phyloP scores from a whole-genome alignment of 164 flowering plant species.

The Hamamelis virginiana region DNA sequence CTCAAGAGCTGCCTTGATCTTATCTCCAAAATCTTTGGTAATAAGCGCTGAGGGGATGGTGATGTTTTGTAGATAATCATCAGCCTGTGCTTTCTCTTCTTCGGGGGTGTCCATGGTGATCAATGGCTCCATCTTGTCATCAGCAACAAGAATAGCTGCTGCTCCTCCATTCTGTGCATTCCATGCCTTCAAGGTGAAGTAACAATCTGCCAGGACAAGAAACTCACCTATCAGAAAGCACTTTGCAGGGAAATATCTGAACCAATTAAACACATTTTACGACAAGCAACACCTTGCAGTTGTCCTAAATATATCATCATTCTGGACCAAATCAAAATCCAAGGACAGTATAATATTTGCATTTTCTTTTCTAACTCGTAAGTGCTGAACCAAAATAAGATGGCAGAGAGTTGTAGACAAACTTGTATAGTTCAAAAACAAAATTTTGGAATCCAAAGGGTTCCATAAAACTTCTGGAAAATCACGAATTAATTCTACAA shows the following conservation, averaged over 20 bases:
- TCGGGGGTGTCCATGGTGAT: slow-evolving; percentile 95
- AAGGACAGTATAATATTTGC: not conserved
- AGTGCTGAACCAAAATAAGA: no score
- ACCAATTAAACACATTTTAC: not conserved
- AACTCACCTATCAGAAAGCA: no score
- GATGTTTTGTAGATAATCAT: slow-evolving; percentile 75
- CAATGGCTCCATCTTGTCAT: slow-evolving; percentile 71
- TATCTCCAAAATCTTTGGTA: slow-evolving; percentile 73
- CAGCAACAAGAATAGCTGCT: slow-evolving; percentile 89
- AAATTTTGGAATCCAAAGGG: not conserved
- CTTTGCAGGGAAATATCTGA: no score
- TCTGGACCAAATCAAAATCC: not conserved
- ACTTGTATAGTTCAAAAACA: not conserved
- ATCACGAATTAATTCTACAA: not conserved
- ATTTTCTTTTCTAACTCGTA: not conserved
- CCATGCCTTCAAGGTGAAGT: slow-evolving; percentile 92
- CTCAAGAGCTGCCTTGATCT: slow-evolving; percentile 62
- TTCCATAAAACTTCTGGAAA: not conserved
- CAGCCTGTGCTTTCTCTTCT: slow-evolving; percentile 58
- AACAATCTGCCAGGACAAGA: slow-evolving; percentile 69
- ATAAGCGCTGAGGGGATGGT: slow-evolving; percentile 89
- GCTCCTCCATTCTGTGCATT: slow-evolving; percentile 91
- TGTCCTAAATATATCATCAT: not conserved
- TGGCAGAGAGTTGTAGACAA: not conserved
- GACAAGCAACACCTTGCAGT: not conserved